Evolutionary conservation across 2,329 filamentous ascomycete genomes (phyloP).

Genomic region (Ophiocordyceps australis): DNA sequence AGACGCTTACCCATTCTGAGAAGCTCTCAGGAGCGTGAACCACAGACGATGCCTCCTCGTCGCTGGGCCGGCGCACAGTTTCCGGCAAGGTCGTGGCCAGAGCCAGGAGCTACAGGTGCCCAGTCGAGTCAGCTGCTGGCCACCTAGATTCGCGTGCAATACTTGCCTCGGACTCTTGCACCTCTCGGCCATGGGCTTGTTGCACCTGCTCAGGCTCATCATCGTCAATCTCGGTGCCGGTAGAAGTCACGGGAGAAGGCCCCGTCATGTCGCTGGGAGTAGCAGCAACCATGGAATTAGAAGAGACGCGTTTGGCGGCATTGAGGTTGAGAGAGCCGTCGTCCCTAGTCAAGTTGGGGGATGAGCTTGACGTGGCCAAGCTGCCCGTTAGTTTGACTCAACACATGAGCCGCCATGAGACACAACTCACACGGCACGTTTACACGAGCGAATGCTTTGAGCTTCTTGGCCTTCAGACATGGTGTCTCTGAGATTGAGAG

Average conservation of each 20-base stretch:
- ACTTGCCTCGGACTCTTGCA: no score
- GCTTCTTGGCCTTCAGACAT: no score
- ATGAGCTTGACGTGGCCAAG: no score
- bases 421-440: no score
- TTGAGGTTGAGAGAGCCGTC: conserved; percentile 31
- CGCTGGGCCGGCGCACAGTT: conserved; percentile 36
- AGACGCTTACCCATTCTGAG: conserved; percentile 60
- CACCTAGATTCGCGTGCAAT: no score
- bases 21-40: conserved; percentile 83
- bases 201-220: conserved; percentile 46
- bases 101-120: conserved; percentile 28
- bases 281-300: conserved; percentile 34
- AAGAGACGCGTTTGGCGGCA: conserved; percentile 27
- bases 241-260: conserved; percentile 72
- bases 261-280: conserved; percentile 55
- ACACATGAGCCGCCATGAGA: no score
- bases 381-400: no score
- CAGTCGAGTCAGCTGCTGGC: no score
- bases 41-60: conserved; percentile 72
- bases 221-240: conserved; percentile 74
- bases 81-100: conserved; percentile 39
- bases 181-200: conserved; percentile 9
- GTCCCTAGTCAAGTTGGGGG: conserved; percentile 18
- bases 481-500: no score
- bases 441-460: no score